Base-by-base conservation (phyloP, 129 eudicot species). In the Centrapalus pauciflorus region DNA sequence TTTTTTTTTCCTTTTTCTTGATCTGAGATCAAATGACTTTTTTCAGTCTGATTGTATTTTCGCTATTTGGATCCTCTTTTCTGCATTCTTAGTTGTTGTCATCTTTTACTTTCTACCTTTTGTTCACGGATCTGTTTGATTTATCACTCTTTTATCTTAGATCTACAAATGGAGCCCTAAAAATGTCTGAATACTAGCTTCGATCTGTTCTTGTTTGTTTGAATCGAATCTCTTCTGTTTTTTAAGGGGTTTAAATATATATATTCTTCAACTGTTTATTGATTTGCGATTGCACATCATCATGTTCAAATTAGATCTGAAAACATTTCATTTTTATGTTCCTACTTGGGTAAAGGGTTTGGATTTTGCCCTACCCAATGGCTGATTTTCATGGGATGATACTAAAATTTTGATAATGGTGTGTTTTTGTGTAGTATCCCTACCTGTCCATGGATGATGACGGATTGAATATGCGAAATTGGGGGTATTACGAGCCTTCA, bases 401-500 rank as follows among this genome's bases (percentile, higher is more conserved):
- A 13, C 5, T 16, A 16, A 60, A 71, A 62, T 45, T 60, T 33
- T 67, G 35, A 67, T 69, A 26, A 13, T 67, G 50, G n/a, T 68
- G 19, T 69, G 72, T 8, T 55, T 48, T 67, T 80, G 9, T 79
- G 70, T 69, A 77, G 66, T 43, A 69, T 61, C 17, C n/a, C n/a
- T n/a, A n/a, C n/a, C n/a, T n/a, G n/a, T n/a, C n/a, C 3, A 88
- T 81, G 97, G 91, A 82, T 14, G 96, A 85, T 19, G 95, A 82
- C 38, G 87, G 85, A 35, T 64, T 87, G 77, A 61, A 71, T 26
- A 71, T 60, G 38, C 80, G 84, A 49, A 91, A 91, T 75, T 91
- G 96, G 96, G 96, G 94, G 38, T 91, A 83, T 66, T 88, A 85
- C 62, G 98, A 91, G 16, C 80, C 90, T 17, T 64, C 94, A 6